Evolutionary conservation across 768 basidiomycete genomes (phyloP), one percentile per base, ranked within the genome.

Genomic region (Naganishia onofrii): DNA sequence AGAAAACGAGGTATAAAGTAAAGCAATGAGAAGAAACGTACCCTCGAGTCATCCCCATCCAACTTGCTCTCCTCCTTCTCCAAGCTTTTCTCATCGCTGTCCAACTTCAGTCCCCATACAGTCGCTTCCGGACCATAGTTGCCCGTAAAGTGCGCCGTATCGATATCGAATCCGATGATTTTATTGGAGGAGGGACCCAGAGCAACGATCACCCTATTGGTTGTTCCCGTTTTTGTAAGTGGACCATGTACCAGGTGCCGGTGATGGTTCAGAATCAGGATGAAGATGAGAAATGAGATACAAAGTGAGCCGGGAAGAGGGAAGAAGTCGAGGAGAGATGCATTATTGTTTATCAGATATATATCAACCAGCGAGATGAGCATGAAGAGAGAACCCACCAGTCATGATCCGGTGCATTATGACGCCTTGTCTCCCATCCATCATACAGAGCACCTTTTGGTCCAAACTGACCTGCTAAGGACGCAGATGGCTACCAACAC

Each of bases 141-240:
- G 85, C 95, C 96, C 71, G 88, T 90, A 82, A 99, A 99, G 79
- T 94, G 88, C n/a, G 89, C 84, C 0, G 96, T 98, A 77, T 99
- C 96, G 44, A 99, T 86, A 79, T 97, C 95, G 76, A 96, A 91
- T 0, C 93, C 94, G 19, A 83, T 79, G 60, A 98, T 81, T 2
- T 82, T 83, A 0, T 91, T 90, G 1, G 87, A 73, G 0, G 76
- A 84, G 0, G 90, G 87, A 0, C 93, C 96, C 3, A 98, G 85
- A 75, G 88, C 87, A 78, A 98, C 87, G 78, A 97, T 92, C 71
- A 88, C 92, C 92, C 92, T 94, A 17, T 17, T 46, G 46, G 46
- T n/a, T n/a, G n/a, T n/a, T n/a, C n/a, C n/a, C n/a, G n/a, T n/a
- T n/a, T n/a, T n/a, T n/a, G n/a, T n/a, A n/a, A n/a, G n/a, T n/a